Conservation (phyloP, 1,139 yeast species). For the Yamadazyma taylorii region DNA sequence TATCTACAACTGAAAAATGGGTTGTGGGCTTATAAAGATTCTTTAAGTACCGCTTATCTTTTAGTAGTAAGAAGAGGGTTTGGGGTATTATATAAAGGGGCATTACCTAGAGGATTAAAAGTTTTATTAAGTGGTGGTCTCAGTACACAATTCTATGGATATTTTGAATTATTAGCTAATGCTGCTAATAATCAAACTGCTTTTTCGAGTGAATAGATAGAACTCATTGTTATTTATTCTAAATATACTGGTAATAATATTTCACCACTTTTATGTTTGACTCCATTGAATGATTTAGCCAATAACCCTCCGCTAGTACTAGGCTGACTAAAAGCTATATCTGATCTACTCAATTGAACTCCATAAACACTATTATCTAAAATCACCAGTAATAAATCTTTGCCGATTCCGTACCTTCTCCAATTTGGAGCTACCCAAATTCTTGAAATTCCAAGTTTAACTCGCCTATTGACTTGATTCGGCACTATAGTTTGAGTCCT, state of each 20-base stretch:
- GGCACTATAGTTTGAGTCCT: conserved; percentile 37
- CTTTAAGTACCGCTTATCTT: conserved; percentile 70
- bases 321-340: conserved; percentile 73
- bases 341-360: conserved; percentile 32
- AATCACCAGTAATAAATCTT: conserved; percentile 41
- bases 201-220: conserved; percentile 27
- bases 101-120: conserved; percentile 76
- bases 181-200: conserved; percentile 52
- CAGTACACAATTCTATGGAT: conserved; percentile 67
- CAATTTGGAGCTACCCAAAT: conserved; percentile 60
- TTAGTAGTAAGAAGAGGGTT: conserved; percentile 70
- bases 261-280: conserved; percentile 50
- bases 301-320: conserved; percentile 59
- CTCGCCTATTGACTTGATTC: conserved; percentile 25
- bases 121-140: conserved; percentile 80
- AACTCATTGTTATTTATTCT: not conserved
- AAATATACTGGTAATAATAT: conserved; percentile 51
- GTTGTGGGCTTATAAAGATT: conserved; percentile 59
- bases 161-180: conserved; percentile 52
- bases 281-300: conserved; percentile 53
- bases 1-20: conserved; percentile 83
- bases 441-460: conserved; percentile 58
- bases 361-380: conserved; percentile 53
- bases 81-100: conserved; percentile 70
- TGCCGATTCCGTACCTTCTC: conserved; percentile 54